These are phyloP conservation scores for Calamus simplicifolius DNA, from an alignment of 176 grass and related monocot species.

Conservation along the genomic window DNA sequence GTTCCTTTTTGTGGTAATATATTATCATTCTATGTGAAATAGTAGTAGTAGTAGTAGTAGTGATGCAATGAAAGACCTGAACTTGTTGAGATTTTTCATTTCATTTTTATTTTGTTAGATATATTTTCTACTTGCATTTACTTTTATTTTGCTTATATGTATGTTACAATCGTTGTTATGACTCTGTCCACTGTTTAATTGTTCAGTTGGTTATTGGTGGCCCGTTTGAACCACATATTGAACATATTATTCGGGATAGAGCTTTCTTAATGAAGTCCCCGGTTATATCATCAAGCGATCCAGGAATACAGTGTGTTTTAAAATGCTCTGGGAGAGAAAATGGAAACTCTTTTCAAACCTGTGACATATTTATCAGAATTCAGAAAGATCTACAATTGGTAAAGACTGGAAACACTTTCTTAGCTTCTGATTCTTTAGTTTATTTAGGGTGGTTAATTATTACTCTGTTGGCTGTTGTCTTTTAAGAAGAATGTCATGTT, in stretches of 20 bases:
- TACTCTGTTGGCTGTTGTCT: too few species aligned
- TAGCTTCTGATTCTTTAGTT: not conserved
- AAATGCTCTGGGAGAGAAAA: conserved; percentile 45
- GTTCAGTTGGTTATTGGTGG: conserved; percentile 84
- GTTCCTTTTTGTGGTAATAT: too few species aligned
- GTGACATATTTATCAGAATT: conserved; percentile 49
- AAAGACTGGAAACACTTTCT: conserved; percentile 14
- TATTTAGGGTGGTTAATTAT: too few species aligned
- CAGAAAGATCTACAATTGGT: conserved; percentile 42
- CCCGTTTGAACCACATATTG: conserved; percentile 44
- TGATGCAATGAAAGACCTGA: too few species aligned
- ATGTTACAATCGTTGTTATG: too few species aligned
- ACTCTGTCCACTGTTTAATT: not conserved
- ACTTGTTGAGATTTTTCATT: too few species aligned
- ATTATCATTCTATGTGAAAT: too few species aligned
- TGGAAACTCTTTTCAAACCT: conserved; percentile 50
- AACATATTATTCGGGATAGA: conserved; percentile 55
- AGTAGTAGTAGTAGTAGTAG: too few species aligned
- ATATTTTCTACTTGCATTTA: not conserved
- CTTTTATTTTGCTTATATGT: too few species aligned
- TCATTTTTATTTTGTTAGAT: not conserved
- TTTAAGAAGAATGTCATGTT: too few species aligned
- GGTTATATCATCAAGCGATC: conserved; percentile 54
- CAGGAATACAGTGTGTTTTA: conserved; percentile 33
- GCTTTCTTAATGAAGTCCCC: conserved; percentile 57